Conservation (phyloP, 305 asterid species). For the Rubia occidens region DNA sequence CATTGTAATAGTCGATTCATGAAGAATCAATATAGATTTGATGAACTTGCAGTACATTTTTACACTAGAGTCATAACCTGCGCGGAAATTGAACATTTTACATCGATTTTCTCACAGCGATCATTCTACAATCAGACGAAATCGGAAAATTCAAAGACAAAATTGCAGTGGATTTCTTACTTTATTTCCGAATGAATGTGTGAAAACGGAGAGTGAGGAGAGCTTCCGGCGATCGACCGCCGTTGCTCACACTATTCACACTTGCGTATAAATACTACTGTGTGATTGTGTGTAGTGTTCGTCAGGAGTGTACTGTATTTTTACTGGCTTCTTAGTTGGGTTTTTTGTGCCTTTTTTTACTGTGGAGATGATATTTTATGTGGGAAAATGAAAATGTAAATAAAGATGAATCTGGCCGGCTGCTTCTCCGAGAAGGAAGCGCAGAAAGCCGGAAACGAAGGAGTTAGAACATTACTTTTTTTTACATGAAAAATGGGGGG, state of each 20-base stretch:
- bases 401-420: background rate
- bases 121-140: background rate
- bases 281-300: background rate
- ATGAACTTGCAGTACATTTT: background rate
- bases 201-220: background rate
- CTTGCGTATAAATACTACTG: background rate
- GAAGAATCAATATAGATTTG: background rate
- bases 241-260: too few species aligned
- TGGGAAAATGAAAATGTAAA: background rate
- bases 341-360: too few species aligned
- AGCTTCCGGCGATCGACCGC: background rate
- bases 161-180: background rate
- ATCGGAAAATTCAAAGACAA: background rate
- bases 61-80: background rate
- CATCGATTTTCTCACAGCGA: background rate
- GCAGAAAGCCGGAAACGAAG: background rate
- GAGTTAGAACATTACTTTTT: background rate
- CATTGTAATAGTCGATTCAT: background rate
- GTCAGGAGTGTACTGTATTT: background rate
- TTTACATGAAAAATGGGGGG: too few species aligned
- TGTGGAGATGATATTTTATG: too few species aligned
- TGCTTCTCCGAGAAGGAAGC: constrained; percentile 15
- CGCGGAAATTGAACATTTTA: background rate
- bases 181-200: background rate
- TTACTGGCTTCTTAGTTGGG: too few species aligned